phyloP scores from a whole-genome alignment of 257 asterid species.

The Sherardia arvensis region DNA sequence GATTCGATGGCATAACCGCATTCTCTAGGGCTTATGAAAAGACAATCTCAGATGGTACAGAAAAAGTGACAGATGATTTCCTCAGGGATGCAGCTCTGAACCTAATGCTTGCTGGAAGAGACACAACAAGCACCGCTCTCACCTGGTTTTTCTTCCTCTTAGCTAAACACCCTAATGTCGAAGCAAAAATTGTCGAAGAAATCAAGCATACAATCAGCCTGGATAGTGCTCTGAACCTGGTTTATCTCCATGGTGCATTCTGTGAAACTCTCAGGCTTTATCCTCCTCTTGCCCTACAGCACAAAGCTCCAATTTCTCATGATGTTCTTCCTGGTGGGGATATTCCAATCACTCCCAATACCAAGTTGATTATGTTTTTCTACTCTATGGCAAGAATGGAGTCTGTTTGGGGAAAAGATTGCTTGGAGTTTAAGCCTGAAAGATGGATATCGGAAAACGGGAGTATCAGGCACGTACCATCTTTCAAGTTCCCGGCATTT shows the following conservation, averaged over 20 bases:
- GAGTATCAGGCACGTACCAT: background rate
- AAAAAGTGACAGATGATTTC: slow-evolving; percentile 11
- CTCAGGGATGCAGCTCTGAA: slow-evolving; percentile 27
- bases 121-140: slow-evolving; percentile 34
- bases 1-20: slow-evolving; percentile 6
- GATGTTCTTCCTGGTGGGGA: slow-evolving; percentile 14
- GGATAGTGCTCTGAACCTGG: background rate
- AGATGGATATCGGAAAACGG: slow-evolving; percentile 15
- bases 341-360: background rate
- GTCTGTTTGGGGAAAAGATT: slow-evolving; percentile 16
- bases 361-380: background rate
- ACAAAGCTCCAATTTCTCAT: background rate
- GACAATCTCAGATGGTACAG: background rate
- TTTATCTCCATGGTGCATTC: slow-evolving; percentile 8
- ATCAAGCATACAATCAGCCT: background rate
- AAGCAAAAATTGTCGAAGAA: slow-evolving; percentile 3
- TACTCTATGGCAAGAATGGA: slow-evolving; percentile 19
- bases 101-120: slow-evolving; percentile 38
- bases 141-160: slow-evolving; percentile 46
- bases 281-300: background rate
- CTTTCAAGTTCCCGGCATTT: slow-evolving; percentile 12
- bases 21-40: slow-evolving; percentile 14
- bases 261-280: slow-evolving; percentile 11
- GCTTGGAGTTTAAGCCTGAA: slow-evolving; percentile 17
- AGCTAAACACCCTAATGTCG: slow-evolving; percentile 5